phyloP scores from a whole-genome alignment of 805 yeast genomes.

The Tetrapisispora pingtungensis region DNA sequence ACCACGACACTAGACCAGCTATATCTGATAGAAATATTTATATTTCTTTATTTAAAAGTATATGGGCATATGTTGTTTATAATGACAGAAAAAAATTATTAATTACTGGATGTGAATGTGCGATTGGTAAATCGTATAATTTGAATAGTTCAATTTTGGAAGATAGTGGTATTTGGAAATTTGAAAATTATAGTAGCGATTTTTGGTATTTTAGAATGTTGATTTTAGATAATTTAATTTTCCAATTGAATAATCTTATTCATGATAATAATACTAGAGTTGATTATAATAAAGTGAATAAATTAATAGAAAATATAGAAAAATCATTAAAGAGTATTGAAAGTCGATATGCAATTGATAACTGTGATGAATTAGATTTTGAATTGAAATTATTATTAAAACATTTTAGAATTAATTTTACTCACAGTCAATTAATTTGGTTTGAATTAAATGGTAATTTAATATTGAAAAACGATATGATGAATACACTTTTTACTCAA shows the following conservation, averaged over 20 bases:
- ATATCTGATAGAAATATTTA: slow-evolving; percentile 12
- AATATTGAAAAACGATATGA: slow-evolving; percentile 8
- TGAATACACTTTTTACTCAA: slow-evolving; percentile 17
- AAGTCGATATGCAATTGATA: background rate
- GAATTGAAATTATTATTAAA: slow-evolving; percentile 18
- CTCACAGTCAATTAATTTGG: slow-evolving; percentile 17
- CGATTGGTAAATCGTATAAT: slow-evolving; percentile 16
- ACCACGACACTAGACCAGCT: slow-evolving; percentile 14
- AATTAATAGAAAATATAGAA: slow-evolving; percentile 8
- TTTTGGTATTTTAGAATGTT: slow-evolving; percentile 17
- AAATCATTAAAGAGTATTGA: slow-evolving; percentile 6
- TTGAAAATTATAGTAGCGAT: background rate
- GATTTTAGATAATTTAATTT: slow-evolving; percentile 12
- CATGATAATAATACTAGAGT: slow-evolving; percentile 16
- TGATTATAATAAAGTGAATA: slow-evolving; percentile 7
- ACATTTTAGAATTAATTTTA: slow-evolving; percentile 14
- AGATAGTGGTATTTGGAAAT: background rate
- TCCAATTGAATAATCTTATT: slow-evolving; percentile 13
- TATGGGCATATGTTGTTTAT: slow-evolving; percentile 21
- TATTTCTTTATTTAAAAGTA: slow-evolving; percentile 10
- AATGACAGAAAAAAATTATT: slow-evolving; percentile 27
- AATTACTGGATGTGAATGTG: slow-evolving; percentile 24
- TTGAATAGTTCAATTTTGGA: background rate
- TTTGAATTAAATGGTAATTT: slow-evolving; percentile 12
- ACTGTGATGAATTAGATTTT: slow-evolving; percentile 6